A percentile compares a stretch with the other conserved stretches of the same genome.
phyloP scores from a whole-genome alignment of 345 rosid genomes.

The Populus davidiana region DNA sequence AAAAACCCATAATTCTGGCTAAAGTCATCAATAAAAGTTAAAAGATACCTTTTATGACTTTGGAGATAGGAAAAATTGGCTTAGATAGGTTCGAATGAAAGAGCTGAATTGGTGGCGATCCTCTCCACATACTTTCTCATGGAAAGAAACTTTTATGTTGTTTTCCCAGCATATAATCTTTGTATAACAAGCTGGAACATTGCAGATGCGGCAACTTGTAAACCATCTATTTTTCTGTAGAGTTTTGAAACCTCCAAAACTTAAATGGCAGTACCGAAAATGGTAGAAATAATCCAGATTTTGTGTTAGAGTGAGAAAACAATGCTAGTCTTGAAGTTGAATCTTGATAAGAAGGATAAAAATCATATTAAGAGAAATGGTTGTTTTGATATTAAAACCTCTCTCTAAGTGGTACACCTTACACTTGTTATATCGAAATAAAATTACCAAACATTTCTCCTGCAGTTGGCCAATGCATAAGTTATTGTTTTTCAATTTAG shows the following conservation, averaged over 20 bases:
- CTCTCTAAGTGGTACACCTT: not conserved
- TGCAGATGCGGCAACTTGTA: not conserved
- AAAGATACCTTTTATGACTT: not conserved
- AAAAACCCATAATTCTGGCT: not conserved
- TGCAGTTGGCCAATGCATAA: not conserved
- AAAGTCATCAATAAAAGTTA: not conserved
- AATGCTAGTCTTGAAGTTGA: no score
- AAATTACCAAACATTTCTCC: not conserved
- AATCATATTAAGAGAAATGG: not conserved
- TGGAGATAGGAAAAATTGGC: not conserved
- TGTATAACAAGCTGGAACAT: not conserved
- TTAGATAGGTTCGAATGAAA: not conserved
- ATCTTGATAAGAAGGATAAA: not conserved
- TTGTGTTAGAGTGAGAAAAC: no score
- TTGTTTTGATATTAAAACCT: not conserved
- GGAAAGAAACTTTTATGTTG: not conserved
- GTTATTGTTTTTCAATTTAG: not conserved
- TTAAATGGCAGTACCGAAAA: not conserved
- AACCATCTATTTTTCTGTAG: not conserved
- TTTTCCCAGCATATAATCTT: not conserved
- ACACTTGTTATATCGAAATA: not conserved
- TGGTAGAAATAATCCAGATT: not conserved
- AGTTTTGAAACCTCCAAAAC: not conserved
- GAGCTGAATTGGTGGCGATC: not conserved
- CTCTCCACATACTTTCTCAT: not conserved